These are phyloP conservation scores for Malus hybrid DNA, from an alignment of 331 rosid genomes.

Conservation along the genomic window DNA sequence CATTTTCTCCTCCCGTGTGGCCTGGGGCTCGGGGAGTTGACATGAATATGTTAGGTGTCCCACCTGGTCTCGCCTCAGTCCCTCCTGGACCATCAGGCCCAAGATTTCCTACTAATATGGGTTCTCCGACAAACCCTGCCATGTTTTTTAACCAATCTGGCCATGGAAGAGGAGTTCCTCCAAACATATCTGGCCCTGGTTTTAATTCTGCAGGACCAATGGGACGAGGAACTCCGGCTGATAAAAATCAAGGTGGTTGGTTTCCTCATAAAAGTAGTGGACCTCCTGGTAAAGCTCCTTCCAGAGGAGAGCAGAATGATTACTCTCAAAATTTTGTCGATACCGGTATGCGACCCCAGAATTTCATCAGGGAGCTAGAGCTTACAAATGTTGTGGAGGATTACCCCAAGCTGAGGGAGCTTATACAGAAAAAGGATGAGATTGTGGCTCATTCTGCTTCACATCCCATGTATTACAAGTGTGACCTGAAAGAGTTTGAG, in stretches of 20 bases:
- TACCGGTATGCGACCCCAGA: slow-evolving; percentile 93
- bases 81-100: slow-evolving; percentile 69
- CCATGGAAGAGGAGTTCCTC: slow-evolving; percentile 67
- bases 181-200: slow-evolving; percentile 57
- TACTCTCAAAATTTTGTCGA: slow-evolving; percentile 95
- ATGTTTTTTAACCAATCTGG: slow-evolving; percentile 76
- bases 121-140: slow-evolving; percentile 56
- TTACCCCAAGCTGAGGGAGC: slow-evolving; percentile 95
- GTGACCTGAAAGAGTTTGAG: slow-evolving; percentile 83
- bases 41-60: slow-evolving; percentile 63
- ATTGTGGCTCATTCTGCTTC: slow-evolving; percentile 71
- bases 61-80: slow-evolving; percentile 47
- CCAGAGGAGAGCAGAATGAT: slow-evolving; percentile 97
- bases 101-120: slow-evolving; percentile 64
- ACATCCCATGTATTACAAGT: slow-evolving; percentile 70
- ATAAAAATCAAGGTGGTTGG: slow-evolving; percentile 79
- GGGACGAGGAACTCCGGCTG: slow-evolving; percentile 55
- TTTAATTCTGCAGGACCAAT: slow-evolving; percentile 58
- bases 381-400: slow-evolving; percentile 92
- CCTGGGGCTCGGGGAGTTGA: slow-evolving; percentile 80
- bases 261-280: slow-evolving; percentile 69
- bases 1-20: slow-evolving; percentile 78
- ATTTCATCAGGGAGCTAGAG: slow-evolving; percentile 92
- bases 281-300: slow-evolving; percentile 89
- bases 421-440: slow-evolving; percentile 93